Evolutionary conservation across 805 yeast genomes (phyloP), one percentile per base, ranked within the genome.

Genomic region (Barnettozyma californica): DNA sequence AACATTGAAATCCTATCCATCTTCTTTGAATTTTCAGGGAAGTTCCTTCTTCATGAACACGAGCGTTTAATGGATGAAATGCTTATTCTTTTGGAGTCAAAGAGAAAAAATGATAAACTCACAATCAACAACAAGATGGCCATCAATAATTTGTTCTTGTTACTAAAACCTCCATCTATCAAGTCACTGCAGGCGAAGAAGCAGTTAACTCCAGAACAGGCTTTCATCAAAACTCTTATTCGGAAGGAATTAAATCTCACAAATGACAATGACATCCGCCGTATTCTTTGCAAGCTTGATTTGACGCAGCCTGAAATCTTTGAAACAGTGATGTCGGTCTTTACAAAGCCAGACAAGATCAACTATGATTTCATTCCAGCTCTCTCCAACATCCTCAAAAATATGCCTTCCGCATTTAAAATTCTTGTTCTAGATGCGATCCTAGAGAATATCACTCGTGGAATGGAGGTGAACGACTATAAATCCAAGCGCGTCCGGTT

Each of bases 1-100:
- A 87, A 84, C 60, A 75, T 87, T 49, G 95, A 86, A 56, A 76
- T 83, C 8, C 66, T 90, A 48, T 72, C 80, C 9, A 74, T 83
- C n/a, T 67, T 88, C 39, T 83, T 88, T 58, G 95, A 90, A 57
- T 71, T 78, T 34, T 75, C 87, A 55, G 96, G 96, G 0, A 71
- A 80, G 49, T 78, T 81, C 49, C 69, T 90, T 44, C 61, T 84
- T 40, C 68, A 77, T 52, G 87, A 81, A 21, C 83, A 80, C 51
- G 69, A 68, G 43, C 74, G 69, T 7, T 68, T 80, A 33, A 87
- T 87, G 78, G 69, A 70, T 14, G 82, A 80, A 50, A 76, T 87
- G 83, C 66, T 89, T 34, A 73, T 68, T 6, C 60, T 84, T 6
- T 63, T 88, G 38, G 75, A 74, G 51, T 69, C 66, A 27, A 76